Conservation (phyloP, 2,329 filamentous ascomycete species). For the Exophiala bonariae region DNA sequence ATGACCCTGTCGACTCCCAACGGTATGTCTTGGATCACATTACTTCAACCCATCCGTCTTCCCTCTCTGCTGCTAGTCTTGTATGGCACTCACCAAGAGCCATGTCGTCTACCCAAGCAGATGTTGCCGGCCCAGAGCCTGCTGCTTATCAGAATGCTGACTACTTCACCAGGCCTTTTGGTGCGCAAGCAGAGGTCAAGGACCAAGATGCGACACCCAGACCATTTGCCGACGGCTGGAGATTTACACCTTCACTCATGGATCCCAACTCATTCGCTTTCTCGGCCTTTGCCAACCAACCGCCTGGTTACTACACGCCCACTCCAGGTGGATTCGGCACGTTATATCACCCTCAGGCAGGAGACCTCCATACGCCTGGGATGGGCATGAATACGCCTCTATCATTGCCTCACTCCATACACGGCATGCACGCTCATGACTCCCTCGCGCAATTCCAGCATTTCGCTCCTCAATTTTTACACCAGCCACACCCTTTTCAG, state of each 20-base stretch:
- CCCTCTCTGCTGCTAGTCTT: constrained; percentile 5
- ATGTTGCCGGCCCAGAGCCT: constrained; percentile 10
- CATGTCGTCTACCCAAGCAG: constrained; percentile 20
- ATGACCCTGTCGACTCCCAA: constrained; percentile 25
- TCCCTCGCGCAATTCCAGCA: constrained; percentile 64
- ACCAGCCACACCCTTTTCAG: constrained; percentile 23
- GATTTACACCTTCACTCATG: constrained; percentile 84
- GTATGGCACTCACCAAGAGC: neutral
- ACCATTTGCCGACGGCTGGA: constrained; percentile 77
- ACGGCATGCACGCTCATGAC: constrained; percentile 60
- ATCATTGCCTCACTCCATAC: constrained; percentile 70
- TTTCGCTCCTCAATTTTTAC: constrained; percentile 59
- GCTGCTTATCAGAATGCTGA: constrained; percentile 14
- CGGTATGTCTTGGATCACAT: constrained; percentile 24
- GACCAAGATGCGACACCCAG: constrained; percentile 82
- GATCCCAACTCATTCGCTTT: constrained; percentile 85
- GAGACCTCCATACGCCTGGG: constrained; percentile 82
- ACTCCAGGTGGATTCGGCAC: constrained; percentile 79
- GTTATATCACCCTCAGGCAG: constrained; percentile 78
- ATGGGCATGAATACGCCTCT: constrained; percentile 76
- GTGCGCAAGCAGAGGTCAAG: constrained; percentile 57
- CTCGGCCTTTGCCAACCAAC: constrained; percentile 73
- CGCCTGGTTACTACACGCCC: constrained; percentile 82
- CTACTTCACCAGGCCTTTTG: constrained; percentile 40
- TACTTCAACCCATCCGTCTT: constrained; percentile 13